phyloP scores from a whole-genome alignment of 1,284 basidiomycete species.

The Marasmius fiardii region DNA sequence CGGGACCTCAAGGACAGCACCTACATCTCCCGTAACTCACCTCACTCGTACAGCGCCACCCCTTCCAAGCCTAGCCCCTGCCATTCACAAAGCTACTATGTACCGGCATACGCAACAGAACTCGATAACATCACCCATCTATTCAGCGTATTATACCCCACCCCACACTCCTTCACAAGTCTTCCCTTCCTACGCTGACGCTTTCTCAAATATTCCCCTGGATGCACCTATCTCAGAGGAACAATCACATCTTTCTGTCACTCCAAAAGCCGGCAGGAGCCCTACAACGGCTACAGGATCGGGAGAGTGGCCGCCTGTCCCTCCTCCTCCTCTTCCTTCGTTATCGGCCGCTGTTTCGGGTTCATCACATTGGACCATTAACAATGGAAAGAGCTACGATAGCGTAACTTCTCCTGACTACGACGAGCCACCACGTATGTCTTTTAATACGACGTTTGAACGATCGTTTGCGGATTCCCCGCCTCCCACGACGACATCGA shows the following conservation, averaged over 20 bases:
- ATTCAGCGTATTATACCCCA: constrained; percentile 45
- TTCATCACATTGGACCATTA: not conserved
- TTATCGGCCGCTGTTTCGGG: not conserved
- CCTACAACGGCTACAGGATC: not conserved
- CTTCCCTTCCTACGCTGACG: not conserved
- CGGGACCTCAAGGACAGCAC: not conserved
- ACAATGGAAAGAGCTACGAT: not conserved
- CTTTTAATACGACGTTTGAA: not conserved
- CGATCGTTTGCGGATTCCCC: constrained; percentile 12
- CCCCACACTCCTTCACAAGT: constrained; percentile 56
- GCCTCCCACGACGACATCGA: constrained; percentile 21
- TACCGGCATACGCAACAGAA: not conserved
- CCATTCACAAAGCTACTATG: not conserved
- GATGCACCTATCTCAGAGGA: not conserved
- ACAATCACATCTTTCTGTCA: not conserved
- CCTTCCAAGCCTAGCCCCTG: not conserved
- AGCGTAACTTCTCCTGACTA: not conserved
- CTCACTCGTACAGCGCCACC: not conserved
- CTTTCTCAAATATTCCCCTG: not conserved
- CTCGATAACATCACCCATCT: not conserved
- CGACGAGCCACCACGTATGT: not conserved
- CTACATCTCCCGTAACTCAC: not conserved
- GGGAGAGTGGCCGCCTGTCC: not conserved
- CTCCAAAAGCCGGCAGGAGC: not conserved
- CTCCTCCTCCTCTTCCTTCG: not conserved